Evolutionary conservation across 306 rosid genomes (phyloP).

Genomic region (Citrullus amarus): DNA sequence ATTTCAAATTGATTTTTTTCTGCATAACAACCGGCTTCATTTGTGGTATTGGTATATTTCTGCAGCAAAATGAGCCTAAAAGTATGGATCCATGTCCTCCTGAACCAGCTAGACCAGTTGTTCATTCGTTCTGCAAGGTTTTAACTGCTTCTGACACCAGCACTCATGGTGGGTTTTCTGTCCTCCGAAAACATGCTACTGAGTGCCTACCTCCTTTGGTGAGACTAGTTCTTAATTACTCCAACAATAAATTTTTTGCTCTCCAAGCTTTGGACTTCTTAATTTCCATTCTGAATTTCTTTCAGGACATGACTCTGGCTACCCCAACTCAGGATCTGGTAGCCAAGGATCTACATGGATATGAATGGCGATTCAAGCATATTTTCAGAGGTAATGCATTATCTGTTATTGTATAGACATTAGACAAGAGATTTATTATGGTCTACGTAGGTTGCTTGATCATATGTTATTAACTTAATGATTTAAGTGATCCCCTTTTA

Average conservation of each 20-base stretch:
- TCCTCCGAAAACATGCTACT: constrained; percentile 84
- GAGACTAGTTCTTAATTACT: background rate
- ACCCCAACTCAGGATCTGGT: constrained; percentile 94
- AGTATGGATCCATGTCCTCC: constrained; percentile 38
- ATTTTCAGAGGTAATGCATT: constrained; percentile 62
- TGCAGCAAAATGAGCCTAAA: constrained; percentile 60
- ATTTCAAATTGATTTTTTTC: background rate
- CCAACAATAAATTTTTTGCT: background rate
- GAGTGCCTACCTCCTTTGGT: constrained; percentile 92
- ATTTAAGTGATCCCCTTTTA: background rate
- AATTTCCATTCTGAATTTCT: background rate
- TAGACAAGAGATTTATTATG: background rate
- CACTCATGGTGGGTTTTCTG: constrained; percentile 97
- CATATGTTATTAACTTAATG: background rate
- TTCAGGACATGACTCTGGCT: constrained; percentile 72
- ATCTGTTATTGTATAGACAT: background rate
- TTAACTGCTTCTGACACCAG: constrained; percentile 93
- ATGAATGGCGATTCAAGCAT: constrained; percentile 91
- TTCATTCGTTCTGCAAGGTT: constrained; percentile 66
- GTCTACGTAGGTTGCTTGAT: background rate
- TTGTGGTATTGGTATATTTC: background rate
- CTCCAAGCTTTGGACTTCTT: background rate
- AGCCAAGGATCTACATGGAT: constrained; percentile 87
- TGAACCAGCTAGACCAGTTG: constrained; percentile 37
- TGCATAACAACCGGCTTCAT: background rate